Evolutionary conservation across 2,329 filamentous ascomycete genomes (phyloP), one percentile per base, ranked within the genome.

Genomic region (Alternaria ventricosa): DNA sequence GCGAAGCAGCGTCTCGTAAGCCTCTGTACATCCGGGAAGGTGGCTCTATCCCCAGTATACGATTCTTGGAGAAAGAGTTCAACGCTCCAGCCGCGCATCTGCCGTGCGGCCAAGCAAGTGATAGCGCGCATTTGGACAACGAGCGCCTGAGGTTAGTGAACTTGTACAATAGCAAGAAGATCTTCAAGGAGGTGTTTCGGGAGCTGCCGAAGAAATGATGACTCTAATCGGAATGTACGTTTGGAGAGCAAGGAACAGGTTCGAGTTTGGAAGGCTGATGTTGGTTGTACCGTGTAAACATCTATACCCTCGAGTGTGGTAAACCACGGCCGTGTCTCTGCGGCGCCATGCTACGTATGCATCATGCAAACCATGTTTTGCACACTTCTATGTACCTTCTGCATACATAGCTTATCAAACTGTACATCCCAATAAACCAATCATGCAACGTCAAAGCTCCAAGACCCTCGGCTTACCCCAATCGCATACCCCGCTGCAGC

Each of bases 1-100:
- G 20, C 30, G 18, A 27, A 3, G 8, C 20, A 20, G 13, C 63
- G 1, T 47, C 67, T 7, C 55, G 83, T 8, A 91, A 90, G 71
- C 95, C 94, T 0, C 84, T 99, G 4, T 98, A 97, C 78, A 99
- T 99, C 70, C 88, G 96, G 10, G 96, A 99, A 81, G 96, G 96
- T 12, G 96, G 96, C 6, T 96, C 92, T 0, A 99, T 99, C 70
- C 96, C 96, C 0, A 93, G 93, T 0, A 98, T 98, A 60, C 85
- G 96, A 6, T 98, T 98, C 76, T 78, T 98, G 41, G 95, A 98
- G 79, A 97, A 97, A 82, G 93, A 97, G 73, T 97, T 98, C 76
- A 86, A 87, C 3, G 96, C 96, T 0, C 94, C 94, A 0, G 95
- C 96, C 0, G 95, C 95, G 1, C 94, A 98, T 79, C 82, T 99